phyloP scores from a whole-genome alignment of 1,284 basidiomycete genomes.

The Malassezia nana region DNA sequence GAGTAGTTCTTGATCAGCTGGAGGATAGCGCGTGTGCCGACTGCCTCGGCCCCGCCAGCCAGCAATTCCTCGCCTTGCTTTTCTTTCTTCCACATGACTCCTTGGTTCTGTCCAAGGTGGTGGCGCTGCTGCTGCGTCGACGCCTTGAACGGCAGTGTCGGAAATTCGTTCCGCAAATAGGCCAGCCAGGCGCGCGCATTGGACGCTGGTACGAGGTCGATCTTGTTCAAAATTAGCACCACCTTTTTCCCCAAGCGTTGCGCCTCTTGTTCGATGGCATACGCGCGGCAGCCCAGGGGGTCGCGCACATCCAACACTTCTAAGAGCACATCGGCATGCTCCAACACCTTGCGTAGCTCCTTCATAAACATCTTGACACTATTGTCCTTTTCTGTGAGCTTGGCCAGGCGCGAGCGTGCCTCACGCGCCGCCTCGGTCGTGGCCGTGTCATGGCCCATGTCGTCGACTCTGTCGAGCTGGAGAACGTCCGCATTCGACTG shows the following conservation, averaged over 20 bases:
- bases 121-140: constrained; percentile 71
- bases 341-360: constrained; percentile 76
- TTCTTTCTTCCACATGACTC: neutral
- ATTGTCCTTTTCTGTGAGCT: constrained; percentile 28
- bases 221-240: constrained; percentile 31
- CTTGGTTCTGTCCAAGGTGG: constrained; percentile 48
- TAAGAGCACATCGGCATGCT: constrained; percentile 76
- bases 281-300: constrained; percentile 53
- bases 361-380: constrained; percentile 49
- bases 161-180: constrained; percentile 78
- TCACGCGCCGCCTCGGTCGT: neutral
- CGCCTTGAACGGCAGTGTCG: constrained; percentile 86
- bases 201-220: constrained; percentile 66
- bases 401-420: constrained; percentile 5
- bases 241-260: constrained; percentile 35
- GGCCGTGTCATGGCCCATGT: neutral
- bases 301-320: constrained; percentile 46
- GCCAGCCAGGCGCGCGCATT: constrained; percentile 86
- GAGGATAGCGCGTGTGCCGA: constrained; percentile 58
- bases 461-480: constrained; percentile 4
- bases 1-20: constrained; percentile 82
- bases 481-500: constrained; percentile 16
- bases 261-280: constrained; percentile 32
- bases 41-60: constrained; percentile 48
- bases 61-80: neutral